Evolutionary conservation across 2,329 filamentous ascomycete species (phyloP).

Genomic region (Claviceps africana): DNA sequence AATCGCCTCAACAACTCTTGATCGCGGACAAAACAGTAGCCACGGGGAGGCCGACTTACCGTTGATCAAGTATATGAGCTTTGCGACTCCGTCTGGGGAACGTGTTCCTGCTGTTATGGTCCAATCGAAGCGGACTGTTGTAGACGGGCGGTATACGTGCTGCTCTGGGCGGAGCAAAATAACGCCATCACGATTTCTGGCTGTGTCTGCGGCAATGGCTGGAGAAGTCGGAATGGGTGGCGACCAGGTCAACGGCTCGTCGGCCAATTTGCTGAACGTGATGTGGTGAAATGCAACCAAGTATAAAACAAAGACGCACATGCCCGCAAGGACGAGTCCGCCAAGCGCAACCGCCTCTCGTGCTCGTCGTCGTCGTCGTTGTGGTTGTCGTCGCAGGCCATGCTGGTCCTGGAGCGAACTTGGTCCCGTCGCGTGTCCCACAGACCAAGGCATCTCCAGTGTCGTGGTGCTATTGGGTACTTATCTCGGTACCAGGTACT

Average conservation of each 20-base stretch:
- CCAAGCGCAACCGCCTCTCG: neutral
- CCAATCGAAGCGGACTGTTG: slow-evolving; percentile 22
- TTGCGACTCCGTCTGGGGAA: slow-evolving; percentile 36
- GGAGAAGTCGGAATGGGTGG: neutral
- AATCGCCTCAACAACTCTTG: neutral
- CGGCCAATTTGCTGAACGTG: neutral
- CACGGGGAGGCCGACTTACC: slow-evolving; percentile 13
- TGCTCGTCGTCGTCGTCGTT: too few relatives aligned
- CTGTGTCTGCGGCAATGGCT: neutral
- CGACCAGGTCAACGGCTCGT: neutral
- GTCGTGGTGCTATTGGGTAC: too few relatives aligned
- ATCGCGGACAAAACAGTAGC: neutral
- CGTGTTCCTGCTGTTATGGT: slow-evolving; percentile 22
- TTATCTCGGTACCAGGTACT: too few relatives aligned
- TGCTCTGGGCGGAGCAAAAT: slow-evolving; percentile 28
- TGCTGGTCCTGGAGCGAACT: neutral
- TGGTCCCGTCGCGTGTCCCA: neutral
- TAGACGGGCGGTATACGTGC: slow-evolving; percentile 22
- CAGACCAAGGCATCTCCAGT: neutral
- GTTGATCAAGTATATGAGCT: slow-evolving; percentile 35
- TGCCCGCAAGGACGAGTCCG: neutral
- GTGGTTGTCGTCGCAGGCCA: neutral
- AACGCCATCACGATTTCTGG: slow-evolving; percentile 1
- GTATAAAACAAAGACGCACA: neutral
- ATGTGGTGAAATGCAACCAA: neutral